Evolutionary conservation across 345 rosid genomes (phyloP).

Genomic region (Laguncularia racemosa): DNA sequence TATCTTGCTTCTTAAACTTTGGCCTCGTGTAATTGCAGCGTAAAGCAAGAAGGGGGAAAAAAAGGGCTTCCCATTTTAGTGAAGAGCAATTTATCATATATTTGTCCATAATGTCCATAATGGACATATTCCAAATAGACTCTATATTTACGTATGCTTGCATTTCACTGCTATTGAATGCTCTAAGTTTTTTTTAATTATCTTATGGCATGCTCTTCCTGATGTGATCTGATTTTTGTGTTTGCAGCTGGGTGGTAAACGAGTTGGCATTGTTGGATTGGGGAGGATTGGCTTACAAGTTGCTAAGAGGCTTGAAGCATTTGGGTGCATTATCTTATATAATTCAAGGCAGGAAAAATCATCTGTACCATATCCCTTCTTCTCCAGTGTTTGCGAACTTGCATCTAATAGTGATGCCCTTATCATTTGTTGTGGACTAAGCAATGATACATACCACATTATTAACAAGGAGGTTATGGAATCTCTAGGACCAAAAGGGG

Average conservation of each 20-base stretch:
- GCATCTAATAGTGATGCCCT: constrained; percentile 32
- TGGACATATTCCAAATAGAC: too few species aligned
- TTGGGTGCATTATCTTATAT: constrained; percentile 35
- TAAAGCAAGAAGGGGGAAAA: too few species aligned
- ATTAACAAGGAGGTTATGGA: constrained; percentile 32
- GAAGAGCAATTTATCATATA: too few species aligned
- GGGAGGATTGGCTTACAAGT: constrained; percentile 33
- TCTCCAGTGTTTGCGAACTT: constrained; percentile 20
- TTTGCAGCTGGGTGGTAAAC: constrained; percentile 35
- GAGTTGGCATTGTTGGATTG: constrained; percentile 43
- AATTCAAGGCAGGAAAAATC: constrained; percentile 31
- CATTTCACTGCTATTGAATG: too few species aligned
- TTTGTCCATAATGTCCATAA: too few species aligned
- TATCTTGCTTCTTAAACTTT: too few species aligned
- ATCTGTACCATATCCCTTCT: constrained; percentile 23
- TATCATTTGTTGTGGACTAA: constrained; percentile 31
- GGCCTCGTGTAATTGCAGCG: too few species aligned
- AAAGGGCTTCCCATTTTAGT: too few species aligned
- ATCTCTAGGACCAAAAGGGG: constrained; percentile 37
- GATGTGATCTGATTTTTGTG: too few species aligned
- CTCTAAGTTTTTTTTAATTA: too few species aligned
- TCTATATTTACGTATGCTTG: too few species aligned
- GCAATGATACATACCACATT: constrained; percentile 31
- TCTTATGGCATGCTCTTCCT: too few species aligned
- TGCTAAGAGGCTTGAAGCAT: constrained; percentile 32